Evolutionary conservation across 176 grass and related monocot genomes (phyloP).

Genomic region (Puccinellia tenuiflora): DNA sequence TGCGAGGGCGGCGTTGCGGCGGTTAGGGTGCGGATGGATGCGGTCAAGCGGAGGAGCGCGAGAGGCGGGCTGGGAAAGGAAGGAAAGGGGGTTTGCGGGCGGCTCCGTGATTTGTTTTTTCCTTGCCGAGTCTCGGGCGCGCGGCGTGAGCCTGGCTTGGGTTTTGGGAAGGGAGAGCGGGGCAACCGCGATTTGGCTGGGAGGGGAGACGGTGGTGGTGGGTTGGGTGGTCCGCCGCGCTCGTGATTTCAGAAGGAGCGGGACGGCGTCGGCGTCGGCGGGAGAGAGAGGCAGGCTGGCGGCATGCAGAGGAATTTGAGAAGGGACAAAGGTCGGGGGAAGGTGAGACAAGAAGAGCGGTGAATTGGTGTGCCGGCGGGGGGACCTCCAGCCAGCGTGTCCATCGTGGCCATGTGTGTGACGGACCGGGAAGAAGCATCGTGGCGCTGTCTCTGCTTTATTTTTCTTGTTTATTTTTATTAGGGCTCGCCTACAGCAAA

Average conservation of each 20-base stretch:
- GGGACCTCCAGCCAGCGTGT: background rate
- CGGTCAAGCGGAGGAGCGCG: constrained; percentile 14
- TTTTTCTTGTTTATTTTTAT: too few species aligned
- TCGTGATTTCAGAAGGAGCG: background rate
- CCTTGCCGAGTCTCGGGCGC: background rate
- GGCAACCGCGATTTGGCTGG: background rate
- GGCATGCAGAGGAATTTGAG: background rate
- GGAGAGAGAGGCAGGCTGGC: background rate
- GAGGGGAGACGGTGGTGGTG: background rate
- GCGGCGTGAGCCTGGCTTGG: background rate
- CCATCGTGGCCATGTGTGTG: background rate
- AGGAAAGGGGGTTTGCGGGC: background rate
- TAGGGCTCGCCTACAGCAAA: too few species aligned
- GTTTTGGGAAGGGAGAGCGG: background rate
- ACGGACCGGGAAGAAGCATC: too few species aligned
- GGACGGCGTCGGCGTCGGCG: too few species aligned
- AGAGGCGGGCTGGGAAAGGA: background rate
- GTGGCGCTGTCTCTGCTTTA: too few species aligned
- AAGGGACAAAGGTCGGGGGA: background rate
- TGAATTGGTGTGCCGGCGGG: background rate
- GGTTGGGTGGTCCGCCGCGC: background rate
- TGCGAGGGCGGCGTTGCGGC: background rate
- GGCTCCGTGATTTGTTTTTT: background rate
- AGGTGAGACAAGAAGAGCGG: background rate
- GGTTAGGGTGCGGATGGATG: background rate